Evolutionary conservation across 1,139 yeast genomes (phyloP), one percentile per base, ranked within the genome.

Genomic region (Saccharomyces hybrid): DNA sequence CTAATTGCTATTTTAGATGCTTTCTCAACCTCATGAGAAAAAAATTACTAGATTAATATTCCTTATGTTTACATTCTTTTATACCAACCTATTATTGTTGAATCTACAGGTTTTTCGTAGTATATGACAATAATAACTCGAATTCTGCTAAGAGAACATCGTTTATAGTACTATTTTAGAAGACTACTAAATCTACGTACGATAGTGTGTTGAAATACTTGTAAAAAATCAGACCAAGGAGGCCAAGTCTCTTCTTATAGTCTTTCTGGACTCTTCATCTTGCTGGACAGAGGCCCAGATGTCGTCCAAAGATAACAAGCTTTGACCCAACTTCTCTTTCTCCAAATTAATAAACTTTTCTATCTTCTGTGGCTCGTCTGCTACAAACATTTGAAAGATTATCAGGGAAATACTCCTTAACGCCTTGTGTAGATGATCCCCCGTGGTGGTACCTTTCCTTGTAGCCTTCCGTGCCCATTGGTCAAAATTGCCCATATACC

Each of bases 401-500:
- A 78, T 68, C 29, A 70, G 64, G 2, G 77, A 63, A 47, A 79
- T 70, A 57, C 77, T 75, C n/a, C 70, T 65, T 55, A 77, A 64
- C 0, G 82, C 75, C 19, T 69, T 64, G 5, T 69, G 72, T 61
- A 79, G 63, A 56, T 74, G 76, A 2, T 60, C 66, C 11, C 66
- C 56, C 26, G 59, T 71, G 44, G 75, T 75, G 14, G 80, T 73
- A 1, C 81, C 82, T 51, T 72, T 73, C 53, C 77, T 67, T 48
- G 74, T 63, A 7, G 82, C 72, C 55, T 75, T 76, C 23, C 70
- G 62, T 4, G 73, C 74, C 82, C 86, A 82, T 31, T 70, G 68
- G 52, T 78, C 78, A 62, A 77, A 82, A 60, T 82, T 75, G 50
- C 76, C 64, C 44, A 64, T 70, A 65, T 77, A 83, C 87, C 88